Evolutionary conservation across 495 filamentous ascomycete species (phyloP).

Genomic region (Penicillium psychrofluorescens): DNA sequence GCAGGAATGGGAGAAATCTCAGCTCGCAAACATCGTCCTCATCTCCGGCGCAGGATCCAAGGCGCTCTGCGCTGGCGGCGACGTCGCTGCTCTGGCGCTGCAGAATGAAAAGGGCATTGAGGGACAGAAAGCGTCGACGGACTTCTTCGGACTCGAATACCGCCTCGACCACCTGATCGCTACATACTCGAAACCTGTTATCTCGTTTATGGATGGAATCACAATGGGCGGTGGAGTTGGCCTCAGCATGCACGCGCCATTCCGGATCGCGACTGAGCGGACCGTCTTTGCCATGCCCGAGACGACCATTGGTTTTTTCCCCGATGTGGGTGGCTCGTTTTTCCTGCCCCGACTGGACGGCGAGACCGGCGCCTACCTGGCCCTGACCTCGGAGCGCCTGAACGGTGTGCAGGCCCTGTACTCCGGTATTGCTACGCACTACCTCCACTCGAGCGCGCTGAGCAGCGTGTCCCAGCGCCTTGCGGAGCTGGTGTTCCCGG

Average conservation of each 20-base stretch:
- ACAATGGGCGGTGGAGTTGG: slow-evolving; percentile 98
- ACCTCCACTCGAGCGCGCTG: slow-evolving; percentile 81
- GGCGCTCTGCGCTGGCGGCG: slow-evolving; percentile 90
- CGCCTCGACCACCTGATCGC: slow-evolving; percentile 89
- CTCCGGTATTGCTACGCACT: slow-evolving; percentile 86
- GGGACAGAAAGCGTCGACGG: slow-evolving; percentile 61
- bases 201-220: slow-evolving; percentile 95
- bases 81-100: slow-evolving; percentile 69
- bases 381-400: slow-evolving; percentile 74
- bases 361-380: slow-evolving; percentile 78
- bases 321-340: slow-evolving; percentile 92
- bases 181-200: slow-evolving; percentile 87
- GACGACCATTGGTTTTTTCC: slow-evolving; percentile 96
- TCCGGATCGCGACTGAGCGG: slow-evolving; percentile 91
- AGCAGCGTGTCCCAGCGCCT: slow-evolving; percentile 75
- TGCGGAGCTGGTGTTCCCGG: slow-evolving; percentile 80
- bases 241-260: slow-evolving; percentile 86
- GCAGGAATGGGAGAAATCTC: slow-evolving; percentile 87
- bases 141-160: slow-evolving; percentile 92
- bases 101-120: slow-evolving; percentile 60
- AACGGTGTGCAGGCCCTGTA: slow-evolving; percentile 76
- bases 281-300: slow-evolving; percentile 98
- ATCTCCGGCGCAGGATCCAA: slow-evolving; percentile 79
- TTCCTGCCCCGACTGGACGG: slow-evolving; percentile 89
- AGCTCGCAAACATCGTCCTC: slow-evolving; percentile 86